Evolutionary conservation across 345 rosid genomes (phyloP).

Genomic region (Eucalyptus caleyi): DNA sequence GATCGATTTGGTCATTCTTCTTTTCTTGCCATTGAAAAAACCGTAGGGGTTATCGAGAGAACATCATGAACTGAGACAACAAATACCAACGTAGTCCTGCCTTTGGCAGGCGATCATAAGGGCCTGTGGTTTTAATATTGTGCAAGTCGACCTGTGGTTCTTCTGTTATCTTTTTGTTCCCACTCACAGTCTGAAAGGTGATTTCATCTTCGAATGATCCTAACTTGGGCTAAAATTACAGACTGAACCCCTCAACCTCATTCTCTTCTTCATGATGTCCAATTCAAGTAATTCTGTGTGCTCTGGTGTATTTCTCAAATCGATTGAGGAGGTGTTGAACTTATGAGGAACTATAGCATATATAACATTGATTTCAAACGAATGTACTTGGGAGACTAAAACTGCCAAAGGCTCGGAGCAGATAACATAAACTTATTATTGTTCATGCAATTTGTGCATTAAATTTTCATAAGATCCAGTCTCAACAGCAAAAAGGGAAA

Average conservation of each 20-base stretch:
- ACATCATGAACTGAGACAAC: too few relatives aligned
- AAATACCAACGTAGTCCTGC: too few relatives aligned
- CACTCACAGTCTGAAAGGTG: not conserved
- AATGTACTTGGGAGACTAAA: not conserved
- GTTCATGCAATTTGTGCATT: not conserved
- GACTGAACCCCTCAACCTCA: not conserved
- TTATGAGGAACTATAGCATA: not conserved
- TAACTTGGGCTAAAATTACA: not conserved
- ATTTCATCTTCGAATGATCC: not conserved
- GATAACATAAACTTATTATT: not conserved
- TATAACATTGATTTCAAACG: not conserved
- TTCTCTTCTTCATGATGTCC: not conserved
- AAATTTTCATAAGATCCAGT: not conserved
- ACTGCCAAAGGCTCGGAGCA: not conserved
- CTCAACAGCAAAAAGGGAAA: not conserved
- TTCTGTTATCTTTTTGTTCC: not conserved
- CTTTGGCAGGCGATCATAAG: rapidly evolving
- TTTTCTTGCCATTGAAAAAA: too few relatives aligned
- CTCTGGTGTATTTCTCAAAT: not conserved
- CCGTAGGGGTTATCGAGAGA: too few relatives aligned
- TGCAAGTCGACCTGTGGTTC: rapidly evolving
- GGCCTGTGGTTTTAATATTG: too few relatives aligned
- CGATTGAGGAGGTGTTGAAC: not conserved
- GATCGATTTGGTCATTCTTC: too few relatives aligned
- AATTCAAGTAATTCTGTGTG: not conserved